Evolutionary conservation across 73 alveolate genomes (phyloP), one percentile per base, ranked within the genome.

Genomic region (Paramecium caudatum): DNA sequence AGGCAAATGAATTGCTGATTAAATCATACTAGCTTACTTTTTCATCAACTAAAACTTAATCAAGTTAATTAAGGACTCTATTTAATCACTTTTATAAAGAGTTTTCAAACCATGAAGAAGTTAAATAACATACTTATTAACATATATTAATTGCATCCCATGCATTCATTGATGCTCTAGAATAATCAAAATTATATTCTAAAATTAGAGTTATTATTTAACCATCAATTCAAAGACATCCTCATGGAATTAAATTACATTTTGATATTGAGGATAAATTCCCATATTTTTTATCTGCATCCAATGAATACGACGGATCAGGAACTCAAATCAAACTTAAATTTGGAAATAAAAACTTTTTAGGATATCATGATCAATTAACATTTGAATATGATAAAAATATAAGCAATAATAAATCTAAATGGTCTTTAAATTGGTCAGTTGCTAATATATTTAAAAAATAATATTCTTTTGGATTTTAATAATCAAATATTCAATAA

Each of bases 281-380:
- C 23, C 80, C 43, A 6, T 55, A 55, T 55, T 55, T 55, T 55
- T 10, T 55, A 55, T 23, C 46, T 55, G 80, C 23, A 55, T 55
- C 80, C 7, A 55, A 55, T 55, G 45, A 19, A 55, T 27, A 27
- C 9, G 80, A 55, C 7, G 9, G 46, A 4, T 12, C 23, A 55
- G 83, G 83, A 3, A 16, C 32, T 13, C 34, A 13, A 65, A 32
- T 33, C 16, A 36, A 30, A 32, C 19, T 65, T 33, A 65, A 65
- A 36, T 30, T 65, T 33, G 83, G 83, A 32, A 65, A 65, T 30
- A 65, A 65, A 5, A 65, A 65, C 15, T 65, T 65, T 10, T 33
- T 65, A 10, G 61, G 83, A 65, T 10, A 32, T 15, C 50, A 65
- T 5, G 83, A 33, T 12, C 15, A 9, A 65, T 33, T 65, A 33